Base-by-base conservation (phyloP, 306 rosid species). In the Parietaria judaica region DNA sequence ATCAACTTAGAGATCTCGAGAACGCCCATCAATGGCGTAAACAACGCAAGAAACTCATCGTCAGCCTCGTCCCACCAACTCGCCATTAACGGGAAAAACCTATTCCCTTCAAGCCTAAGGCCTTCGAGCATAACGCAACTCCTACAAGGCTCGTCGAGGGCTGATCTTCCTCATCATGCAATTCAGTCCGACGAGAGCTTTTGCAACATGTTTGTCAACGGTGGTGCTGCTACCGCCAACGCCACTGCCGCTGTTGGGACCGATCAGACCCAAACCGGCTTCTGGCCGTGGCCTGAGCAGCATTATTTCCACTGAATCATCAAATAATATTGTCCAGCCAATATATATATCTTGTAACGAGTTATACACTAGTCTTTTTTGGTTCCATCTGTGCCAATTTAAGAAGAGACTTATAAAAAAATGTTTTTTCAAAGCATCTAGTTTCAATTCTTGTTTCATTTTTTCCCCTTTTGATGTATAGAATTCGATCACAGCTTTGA, bases 241-340 rank as follows among this genome's bases (percentile, higher is more conserved):
- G 37, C 59, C 0, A 17, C 55, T 17, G 55, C 14, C 17, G 17
- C 14, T 1, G 61, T 4, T 5, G 64, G 10, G 1, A 43, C 36
- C 14, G 56, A 62, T 11, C 54, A 62, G 7, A 15, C 11, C 10
- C 55, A 12, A 5, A 17, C 49, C 50, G 79, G 79, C 71, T 83
- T 72, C 61, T 91, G 96, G 96, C 82, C 89, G 43, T 91, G 97
- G 96, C 83, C 96, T 31, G 86, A 88, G 64, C 86, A 82, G 58
- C 78, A 75, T 36, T 83, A 88, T 48, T 85, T 81, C 64, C 83
- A 73, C 64, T 83, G 71, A 84, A 4, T n/a, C 1, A 63, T 60
- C 58, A 68, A 44, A 11, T 37, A 57, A 60, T 64, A 43, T 14
- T 60, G 37, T 37, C 53, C 52, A 34, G 41, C 45, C 14, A 31